A percentile compares a stretch with the other conserved stretches of the same genome.
phyloP scores from a whole-genome alignment of 768 basidiomycete species.

The Mycena floridula region DNA sequence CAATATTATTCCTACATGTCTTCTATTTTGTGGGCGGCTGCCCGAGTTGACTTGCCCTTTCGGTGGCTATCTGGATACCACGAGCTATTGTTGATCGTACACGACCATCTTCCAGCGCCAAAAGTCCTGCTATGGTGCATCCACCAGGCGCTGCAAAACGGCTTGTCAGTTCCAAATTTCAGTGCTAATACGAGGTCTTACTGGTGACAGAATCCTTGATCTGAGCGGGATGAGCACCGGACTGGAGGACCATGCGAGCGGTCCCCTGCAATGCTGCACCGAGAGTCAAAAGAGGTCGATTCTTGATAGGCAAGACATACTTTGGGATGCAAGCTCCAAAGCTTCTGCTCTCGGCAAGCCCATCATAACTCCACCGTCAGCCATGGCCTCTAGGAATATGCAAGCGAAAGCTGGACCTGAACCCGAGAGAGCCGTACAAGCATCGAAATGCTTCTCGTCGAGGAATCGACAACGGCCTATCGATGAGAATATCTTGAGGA shows the following conservation, averaged over 20 bases:
- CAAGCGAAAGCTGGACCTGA: conserved; percentile 97
- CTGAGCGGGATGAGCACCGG: conserved; percentile 88
- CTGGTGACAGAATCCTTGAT: conserved; percentile 98
- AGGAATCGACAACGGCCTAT: conserved; percentile 95
- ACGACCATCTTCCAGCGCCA: conserved; percentile 90
- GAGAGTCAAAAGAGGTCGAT: background rate
- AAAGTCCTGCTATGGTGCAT: conserved; percentile 95
- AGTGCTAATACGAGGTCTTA: conserved; percentile 28
- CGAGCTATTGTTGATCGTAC: conserved; percentile 94
- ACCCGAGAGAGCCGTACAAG: conserved; percentile 93
- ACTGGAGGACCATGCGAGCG: conserved; percentile 89
- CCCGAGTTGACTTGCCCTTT: conserved; percentile 81
- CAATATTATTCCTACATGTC: background rate
- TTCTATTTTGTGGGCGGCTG: conserved; percentile 52
- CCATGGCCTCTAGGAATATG: conserved; percentile 96
- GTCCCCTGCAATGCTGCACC: conserved; percentile 88
- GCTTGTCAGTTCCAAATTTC: background rate
- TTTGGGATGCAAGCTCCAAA: conserved; percentile 91
- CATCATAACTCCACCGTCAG: conserved; percentile 99
- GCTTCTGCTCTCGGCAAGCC: conserved; percentile 92
- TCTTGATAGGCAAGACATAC: conserved; percentile 38
- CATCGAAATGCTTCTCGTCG: conserved; percentile 98
- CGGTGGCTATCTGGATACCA: conserved; percentile 90
- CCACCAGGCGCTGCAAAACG: conserved; percentile 79
- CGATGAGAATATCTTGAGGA: conserved; percentile 93